Evolutionary conservation across 73 alveolate genomes (phyloP).

Genomic region (Paramecium octaurelia): DNA sequence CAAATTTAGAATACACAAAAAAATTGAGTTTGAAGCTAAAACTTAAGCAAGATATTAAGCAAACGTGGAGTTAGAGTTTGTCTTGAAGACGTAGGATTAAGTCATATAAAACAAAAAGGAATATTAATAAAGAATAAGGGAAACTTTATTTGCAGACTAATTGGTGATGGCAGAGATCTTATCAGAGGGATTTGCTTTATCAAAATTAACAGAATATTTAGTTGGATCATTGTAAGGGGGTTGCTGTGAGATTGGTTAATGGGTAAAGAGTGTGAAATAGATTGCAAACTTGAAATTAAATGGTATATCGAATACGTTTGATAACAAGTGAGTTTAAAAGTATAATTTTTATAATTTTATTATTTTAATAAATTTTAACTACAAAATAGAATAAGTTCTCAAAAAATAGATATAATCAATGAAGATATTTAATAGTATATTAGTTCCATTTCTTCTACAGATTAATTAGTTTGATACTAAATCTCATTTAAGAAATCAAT

Average conservation of each 20-base stretch:
- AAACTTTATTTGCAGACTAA: neutral
- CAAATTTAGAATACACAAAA: neutral
- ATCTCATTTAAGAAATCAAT: neutral
- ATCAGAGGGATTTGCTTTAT: neutral
- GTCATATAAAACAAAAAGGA: neutral
- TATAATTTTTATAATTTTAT: no score
- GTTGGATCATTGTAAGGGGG: neutral
- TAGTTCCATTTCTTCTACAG: neutral
- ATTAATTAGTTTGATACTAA: neutral
- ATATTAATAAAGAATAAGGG: neutral
- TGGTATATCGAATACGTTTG: neutral
- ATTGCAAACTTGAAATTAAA: neutral
- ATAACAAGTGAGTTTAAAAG: neutral
- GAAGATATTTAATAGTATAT: neutral
- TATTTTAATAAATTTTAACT: neutral
- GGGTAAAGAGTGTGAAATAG: neutral
- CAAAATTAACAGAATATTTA: neutral
- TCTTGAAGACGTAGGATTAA: neutral
- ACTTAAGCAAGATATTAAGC: neutral
- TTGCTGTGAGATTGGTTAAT: neutral
- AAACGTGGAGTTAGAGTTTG: neutral
- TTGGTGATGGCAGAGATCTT: neutral
- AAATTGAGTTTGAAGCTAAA: neutral
- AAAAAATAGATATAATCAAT: neutral
- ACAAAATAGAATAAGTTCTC: neutral